These are phyloP conservation scores for Hondaea fermentalgiana DNA, from an alignment of 108 stramenopile genomes.

Conservation along the genomic window DNA sequence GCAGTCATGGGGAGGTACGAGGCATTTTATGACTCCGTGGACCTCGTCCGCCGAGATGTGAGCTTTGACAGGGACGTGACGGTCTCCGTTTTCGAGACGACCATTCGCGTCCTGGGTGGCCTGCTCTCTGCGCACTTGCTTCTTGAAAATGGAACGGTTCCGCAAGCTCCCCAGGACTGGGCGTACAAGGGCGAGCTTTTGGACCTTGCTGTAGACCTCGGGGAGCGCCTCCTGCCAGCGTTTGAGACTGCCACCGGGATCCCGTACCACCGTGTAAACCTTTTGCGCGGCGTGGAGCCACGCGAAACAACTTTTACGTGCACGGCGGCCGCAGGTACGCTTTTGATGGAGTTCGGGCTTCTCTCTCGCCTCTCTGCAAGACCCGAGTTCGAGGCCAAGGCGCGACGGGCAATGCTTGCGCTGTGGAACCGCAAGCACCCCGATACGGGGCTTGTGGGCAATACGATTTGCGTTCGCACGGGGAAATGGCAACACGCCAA, in stretches of 20 bases:
- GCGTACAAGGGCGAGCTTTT: slow-evolving; percentile 40
- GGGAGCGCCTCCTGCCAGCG: slow-evolving; percentile 44
- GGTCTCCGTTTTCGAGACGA: slow-evolving; percentile 52
- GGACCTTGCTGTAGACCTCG: slow-evolving; percentile 39
- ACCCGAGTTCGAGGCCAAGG: slow-evolving; percentile 23
- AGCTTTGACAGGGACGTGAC: slow-evolving; percentile 45
- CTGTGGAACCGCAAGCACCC: slow-evolving; percentile 31
- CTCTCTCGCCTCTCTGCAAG: slow-evolving; percentile 35
- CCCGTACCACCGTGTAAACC: slow-evolving; percentile 46
- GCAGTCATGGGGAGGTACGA: slow-evolving; percentile 34
- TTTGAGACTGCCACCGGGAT: slow-evolving; percentile 31
- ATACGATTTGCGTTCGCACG: slow-evolving; percentile 25
- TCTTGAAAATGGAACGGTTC: background rate
- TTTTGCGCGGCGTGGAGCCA: slow-evolving; percentile 30
- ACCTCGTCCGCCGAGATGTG: background rate
- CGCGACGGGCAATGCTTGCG: slow-evolving; percentile 28
- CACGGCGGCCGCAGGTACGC: slow-evolving; percentile 50
- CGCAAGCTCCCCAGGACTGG: background rate
- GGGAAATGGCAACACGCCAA: slow-evolving; percentile 26
- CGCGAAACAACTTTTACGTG: slow-evolving; percentile 40
- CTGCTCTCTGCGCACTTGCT: slow-evolving; percentile 40
- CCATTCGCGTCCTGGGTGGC: slow-evolving; percentile 51
- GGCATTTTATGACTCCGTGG: slow-evolving; percentile 15
- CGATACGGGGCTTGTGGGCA: slow-evolving; percentile 34
- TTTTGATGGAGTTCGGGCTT: slow-evolving; percentile 44